Evolutionary conservation across 495 filamentous ascomycete genomes (phyloP), one percentile per base, ranked within the genome.

Genomic region (Terfezia claveryi): DNA sequence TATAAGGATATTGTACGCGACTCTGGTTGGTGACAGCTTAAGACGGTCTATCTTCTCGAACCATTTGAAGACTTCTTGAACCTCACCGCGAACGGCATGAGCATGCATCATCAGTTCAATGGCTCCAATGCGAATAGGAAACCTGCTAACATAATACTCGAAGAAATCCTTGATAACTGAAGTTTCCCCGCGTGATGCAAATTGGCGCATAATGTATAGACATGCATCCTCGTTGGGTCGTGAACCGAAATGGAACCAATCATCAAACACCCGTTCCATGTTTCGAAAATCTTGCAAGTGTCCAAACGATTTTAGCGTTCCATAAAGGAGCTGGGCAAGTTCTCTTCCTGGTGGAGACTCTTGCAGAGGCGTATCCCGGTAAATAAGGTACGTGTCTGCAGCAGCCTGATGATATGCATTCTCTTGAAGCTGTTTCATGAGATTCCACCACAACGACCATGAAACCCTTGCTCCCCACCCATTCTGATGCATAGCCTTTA

Each of bases 1-100:
- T 14, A 98, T 69, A 37, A 94, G 64, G 36, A 82, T 80, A 62
- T 95, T 94, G 79, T 80, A 92, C 49, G 74, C 76, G 11, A 68
- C 57, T 0, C 68, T 64, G 57, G 75, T 74, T 17, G 77, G 80
- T 16, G 68, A 52, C 12, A 83, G 59, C 0, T 71, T 68, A 50
- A 76, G 72, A 2, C 66, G 61, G 11, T 64, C 58, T 2, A 85
- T 72, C 10, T 75, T 68, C 27, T 77, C 51, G 52, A 94, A 87
- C 53, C 80, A 74, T 10, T 68, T 61, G 4, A 69, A 60, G 10
- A 80, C 77, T 38, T 76, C 72, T 10, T 67, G 62, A 16, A 73
- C 65, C 56, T 80, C 71, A 46, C 81, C 81, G 36, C 67, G 67
- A 36, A 68, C 55, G 11, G 78, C 76, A 61, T 80, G 73, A 53